phyloP scores from a whole-genome alignment of 306 rosid genomes.

The Echinosophora koreensis region DNA sequence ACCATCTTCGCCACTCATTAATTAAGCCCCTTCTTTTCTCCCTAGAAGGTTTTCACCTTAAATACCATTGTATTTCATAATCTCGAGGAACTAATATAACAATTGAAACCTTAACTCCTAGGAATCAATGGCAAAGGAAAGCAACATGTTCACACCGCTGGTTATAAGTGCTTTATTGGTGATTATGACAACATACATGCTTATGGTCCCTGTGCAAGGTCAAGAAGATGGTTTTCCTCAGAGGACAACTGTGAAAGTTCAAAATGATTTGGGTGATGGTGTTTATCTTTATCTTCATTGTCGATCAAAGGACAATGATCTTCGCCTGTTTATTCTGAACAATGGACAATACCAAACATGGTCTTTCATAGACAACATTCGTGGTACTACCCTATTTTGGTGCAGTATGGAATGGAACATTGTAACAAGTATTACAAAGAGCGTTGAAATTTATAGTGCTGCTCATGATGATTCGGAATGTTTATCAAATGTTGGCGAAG shows the following conservation, averaged over 20 bases:
- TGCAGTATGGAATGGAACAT: background rate
- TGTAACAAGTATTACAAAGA: no score
- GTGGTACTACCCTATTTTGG: background rate
- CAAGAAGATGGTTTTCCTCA: no score
- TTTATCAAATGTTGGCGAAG: conserved; percentile 9
- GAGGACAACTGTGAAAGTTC: background rate
- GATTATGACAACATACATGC: no score
- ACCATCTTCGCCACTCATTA: no score
- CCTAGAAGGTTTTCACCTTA: no score
- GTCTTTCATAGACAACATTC: background rate
- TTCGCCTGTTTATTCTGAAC: background rate
- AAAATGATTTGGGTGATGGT: background rate
- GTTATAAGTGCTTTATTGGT: background rate
- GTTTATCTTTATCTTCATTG: background rate
- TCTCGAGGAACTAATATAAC: no score
- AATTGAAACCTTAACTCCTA: no score
- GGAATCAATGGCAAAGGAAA: no score
- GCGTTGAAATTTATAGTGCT: background rate
- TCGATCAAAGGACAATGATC: background rate
- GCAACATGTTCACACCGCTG: background rate
- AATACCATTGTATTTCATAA: no score
- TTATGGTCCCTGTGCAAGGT: no score
- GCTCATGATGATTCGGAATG: background rate
- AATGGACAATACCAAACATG: background rate
- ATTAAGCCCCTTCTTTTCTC: no score